These are phyloP conservation scores for Rubia occidens DNA, from an alignment of 305 asterid species.

Conservation along the genomic window DNA sequence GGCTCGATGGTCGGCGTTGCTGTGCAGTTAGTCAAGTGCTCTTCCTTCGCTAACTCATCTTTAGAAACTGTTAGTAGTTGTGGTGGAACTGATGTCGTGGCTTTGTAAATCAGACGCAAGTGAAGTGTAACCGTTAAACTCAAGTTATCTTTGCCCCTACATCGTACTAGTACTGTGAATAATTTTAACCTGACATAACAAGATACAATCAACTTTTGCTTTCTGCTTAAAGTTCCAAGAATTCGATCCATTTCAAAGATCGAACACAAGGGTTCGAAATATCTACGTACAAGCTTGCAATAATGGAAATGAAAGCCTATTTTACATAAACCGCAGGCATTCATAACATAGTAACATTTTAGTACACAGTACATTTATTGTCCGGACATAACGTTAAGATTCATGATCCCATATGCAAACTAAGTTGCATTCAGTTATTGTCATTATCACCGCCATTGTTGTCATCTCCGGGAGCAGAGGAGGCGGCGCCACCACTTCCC, in stretches of 20 bases:
- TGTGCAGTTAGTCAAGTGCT: constrained; percentile 1
- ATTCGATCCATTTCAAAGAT: too few species aligned
- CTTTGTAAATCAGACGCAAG: not conserved
- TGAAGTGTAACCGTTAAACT: not conserved
- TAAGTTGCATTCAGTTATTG: not conserved
- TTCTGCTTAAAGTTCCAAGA: not conserved
- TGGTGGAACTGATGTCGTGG: not conserved
- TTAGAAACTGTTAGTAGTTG: not conserved
- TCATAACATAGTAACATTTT: not conserved
- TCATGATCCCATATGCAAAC: too few species aligned
- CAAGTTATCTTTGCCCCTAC: not conserved
- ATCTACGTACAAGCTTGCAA: not conserved
- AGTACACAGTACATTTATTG: not conserved
- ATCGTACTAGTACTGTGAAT: not conserved
- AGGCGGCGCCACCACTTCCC: constrained; percentile 22
- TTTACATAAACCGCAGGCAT: not conserved
- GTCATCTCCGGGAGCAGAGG: constrained; percentile 20
- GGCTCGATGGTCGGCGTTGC: not conserved
- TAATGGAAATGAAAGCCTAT: not conserved
- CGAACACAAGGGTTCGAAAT: too few species aligned
- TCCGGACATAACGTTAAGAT: not conserved
- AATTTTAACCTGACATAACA: not conserved
- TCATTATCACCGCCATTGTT: not conserved
- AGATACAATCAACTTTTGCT: not conserved
- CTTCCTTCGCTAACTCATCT: not conserved